Base-by-base conservation (phyloP, 306 rosid species). In the Quercus agrifolia region DNA sequence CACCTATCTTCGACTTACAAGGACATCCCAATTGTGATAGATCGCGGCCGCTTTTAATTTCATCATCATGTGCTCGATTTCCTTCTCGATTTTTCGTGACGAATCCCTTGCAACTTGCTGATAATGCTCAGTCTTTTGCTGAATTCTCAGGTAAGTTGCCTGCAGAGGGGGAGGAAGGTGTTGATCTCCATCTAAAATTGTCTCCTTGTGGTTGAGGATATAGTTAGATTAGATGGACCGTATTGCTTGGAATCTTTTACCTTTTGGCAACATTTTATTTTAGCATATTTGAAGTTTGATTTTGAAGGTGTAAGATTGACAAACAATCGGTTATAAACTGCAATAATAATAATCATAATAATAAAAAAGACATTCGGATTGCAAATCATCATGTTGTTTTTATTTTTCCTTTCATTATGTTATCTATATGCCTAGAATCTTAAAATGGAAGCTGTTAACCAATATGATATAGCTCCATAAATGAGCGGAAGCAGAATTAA, bases 181-280 rank as follows among this genome's bases (percentile, higher is more conserved):
- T 85, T 81, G 94, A 88, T 87, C 91, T 88, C 56, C 92, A 82
- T 83, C 91, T 91, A 13, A 88, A 79, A 58, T 80, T 91, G 75
- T 88, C 91, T 30, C 82, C 76, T 13, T 86, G 86, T 23, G 78
- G 83, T 58, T 77, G 27, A 27, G 28, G 7, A 20, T 44, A 15
- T 71, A n/a, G 67, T 5, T 10, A 21, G 30, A 61, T 61, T 61
- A 9, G 28, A 61, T 61, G 33, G 30, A 61, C 33, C 33, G 17
- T 23, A 61, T 61, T 61, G 67, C 6, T 11, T 61, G 33, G 6
- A 12, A 21, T 13, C 19, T 21, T 27, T 11, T 66, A 12, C 35
- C 71, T 66, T 66, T 66, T 18, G 21, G 23, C 3, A 33, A 67
- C 25, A 67, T 9, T 33, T 35, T 19, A 8, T 28, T 30, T 64